Conservation (phyloP, 208 protist genomes). For the Vickermania ingenoplastis region DNA sequence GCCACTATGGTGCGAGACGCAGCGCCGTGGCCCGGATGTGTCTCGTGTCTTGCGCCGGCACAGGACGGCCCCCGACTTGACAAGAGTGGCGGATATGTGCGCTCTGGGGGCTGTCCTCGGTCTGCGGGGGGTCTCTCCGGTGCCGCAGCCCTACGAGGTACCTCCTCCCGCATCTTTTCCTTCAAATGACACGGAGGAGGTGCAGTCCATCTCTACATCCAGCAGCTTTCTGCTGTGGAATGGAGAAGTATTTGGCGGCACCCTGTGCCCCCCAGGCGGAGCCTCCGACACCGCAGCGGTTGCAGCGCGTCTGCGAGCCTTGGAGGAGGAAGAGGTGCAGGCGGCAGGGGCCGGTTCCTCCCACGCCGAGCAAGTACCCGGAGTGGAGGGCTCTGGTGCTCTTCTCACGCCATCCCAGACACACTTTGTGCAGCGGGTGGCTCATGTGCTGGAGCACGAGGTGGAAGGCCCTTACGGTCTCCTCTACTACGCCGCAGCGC, state of each 20-base stretch:
- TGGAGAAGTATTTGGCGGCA: conserved; percentile 77
- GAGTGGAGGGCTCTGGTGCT: background rate
- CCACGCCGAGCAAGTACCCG: background rate
- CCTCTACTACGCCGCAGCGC: conserved; percentile 52
- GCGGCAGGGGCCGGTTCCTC: no score
- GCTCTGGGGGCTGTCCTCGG: conserved; percentile 54
- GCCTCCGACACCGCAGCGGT: conserved; percentile 68
- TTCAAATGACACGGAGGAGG: conserved; percentile 15
- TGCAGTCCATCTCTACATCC: conserved; percentile 13
- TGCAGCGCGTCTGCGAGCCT: conserved; percentile 35
- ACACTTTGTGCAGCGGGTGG: conserved; percentile 45
- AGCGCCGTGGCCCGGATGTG: no score
- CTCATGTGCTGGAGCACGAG: conserved; percentile 53
- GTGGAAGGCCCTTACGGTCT: conserved; percentile 82
- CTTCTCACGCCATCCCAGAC: conserved; percentile 15
- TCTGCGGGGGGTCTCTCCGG: conserved; percentile 35
- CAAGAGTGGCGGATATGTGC: conserved; percentile 25
- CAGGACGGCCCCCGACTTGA: no score
- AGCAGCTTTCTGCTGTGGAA: conserved; percentile 73
- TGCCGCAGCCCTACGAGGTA: conserved; percentile 66
- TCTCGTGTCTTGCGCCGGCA: no score
- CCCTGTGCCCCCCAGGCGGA: conserved; percentile 24
- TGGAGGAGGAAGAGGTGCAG: conserved; percentile 35
- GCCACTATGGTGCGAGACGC: no score
- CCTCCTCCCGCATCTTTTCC: conserved; percentile 23